phyloP scores from a whole-genome alignment of 352 stramenopile genomes.

The Globisporangium spiculum region DNA sequence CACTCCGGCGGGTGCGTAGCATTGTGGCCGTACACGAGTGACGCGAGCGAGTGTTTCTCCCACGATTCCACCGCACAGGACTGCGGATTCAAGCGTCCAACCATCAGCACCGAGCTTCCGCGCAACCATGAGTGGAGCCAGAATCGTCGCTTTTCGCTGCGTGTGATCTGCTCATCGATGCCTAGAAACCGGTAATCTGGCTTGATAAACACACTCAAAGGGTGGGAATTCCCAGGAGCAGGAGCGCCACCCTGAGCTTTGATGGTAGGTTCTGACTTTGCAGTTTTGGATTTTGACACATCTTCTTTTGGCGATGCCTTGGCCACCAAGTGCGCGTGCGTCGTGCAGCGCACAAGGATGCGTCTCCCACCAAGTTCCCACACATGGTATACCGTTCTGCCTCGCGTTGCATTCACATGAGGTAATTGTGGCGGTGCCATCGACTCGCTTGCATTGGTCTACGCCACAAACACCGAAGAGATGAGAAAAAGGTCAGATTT shows the following conservation, averaged over 20 bases:
- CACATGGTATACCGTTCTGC: constrained; percentile 51
- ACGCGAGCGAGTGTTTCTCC: constrained; percentile 42
- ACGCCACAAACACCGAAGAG: neutral
- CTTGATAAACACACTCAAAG: constrained; percentile 72
- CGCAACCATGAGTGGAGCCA: constrained; percentile 83
- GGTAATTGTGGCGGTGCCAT: neutral
- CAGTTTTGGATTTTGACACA: neutral
- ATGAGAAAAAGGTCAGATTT: neutral
- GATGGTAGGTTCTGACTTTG: neutral
- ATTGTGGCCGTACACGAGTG: constrained; percentile 42
- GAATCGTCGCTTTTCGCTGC: constrained; percentile 54
- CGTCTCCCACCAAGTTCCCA: constrained; percentile 57
- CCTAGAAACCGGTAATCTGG: constrained; percentile 51
- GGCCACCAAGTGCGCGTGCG: constrained; percentile 23
- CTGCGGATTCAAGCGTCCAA: constrained; percentile 43
- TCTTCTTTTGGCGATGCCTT: neutral
- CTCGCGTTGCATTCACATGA: neutral
- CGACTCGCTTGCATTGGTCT: constrained; percentile 5
- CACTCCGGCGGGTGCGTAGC: constrained; percentile 29
- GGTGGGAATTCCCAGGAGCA: constrained; percentile 9
- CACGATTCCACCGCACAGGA: constrained; percentile 34
- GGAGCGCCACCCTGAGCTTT: neutral
- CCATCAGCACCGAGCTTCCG: constrained; percentile 46
- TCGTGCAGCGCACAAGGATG: constrained; percentile 61
- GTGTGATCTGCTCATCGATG: constrained; percentile 57